Evolutionary conservation across 2,329 filamentous ascomycete genomes (phyloP).

Genomic region (Penicillium sp.): DNA sequence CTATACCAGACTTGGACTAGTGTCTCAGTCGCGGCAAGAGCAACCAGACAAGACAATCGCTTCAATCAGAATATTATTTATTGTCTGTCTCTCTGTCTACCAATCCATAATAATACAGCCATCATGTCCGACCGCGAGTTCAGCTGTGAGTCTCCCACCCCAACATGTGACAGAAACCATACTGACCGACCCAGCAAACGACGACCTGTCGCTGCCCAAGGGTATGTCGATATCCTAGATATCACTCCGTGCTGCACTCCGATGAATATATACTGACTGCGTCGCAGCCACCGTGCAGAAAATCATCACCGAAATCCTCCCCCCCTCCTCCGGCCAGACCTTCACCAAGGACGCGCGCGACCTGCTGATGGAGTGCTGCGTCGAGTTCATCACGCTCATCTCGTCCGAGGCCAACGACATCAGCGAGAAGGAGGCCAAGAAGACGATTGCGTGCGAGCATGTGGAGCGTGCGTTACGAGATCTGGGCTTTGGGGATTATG

Average conservation of each 20-base stretch:
- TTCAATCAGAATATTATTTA: background rate
- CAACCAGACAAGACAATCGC: background rate
- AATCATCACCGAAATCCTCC: constrained; percentile 92
- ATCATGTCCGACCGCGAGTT: constrained; percentile 56
- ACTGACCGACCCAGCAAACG: constrained; percentile 41
- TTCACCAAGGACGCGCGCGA: constrained; percentile 96
- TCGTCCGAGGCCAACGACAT: constrained; percentile 99
- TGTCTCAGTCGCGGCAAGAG: background rate
- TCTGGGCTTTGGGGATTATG: constrained; percentile 88
- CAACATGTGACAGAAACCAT: background rate
- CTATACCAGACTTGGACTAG: background rate
- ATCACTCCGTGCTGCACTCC: no score
- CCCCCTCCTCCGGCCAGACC: constrained; percentile 68
- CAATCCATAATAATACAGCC: background rate
- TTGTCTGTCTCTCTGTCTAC: background rate
- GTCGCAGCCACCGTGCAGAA: constrained; percentile 64
- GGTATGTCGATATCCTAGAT: no score
- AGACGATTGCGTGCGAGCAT: constrained; percentile 97
- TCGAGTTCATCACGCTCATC: constrained; percentile 97
- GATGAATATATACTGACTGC: background rate
- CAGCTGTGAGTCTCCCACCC: constrained; percentile 37
- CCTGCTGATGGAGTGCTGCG: constrained; percentile 94
- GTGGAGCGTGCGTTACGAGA: constrained; percentile 92
- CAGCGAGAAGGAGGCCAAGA: constrained; percentile 97
- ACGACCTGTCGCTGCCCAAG: constrained; percentile 60